phyloP scores from a whole-genome alignment of 176 grass and related monocot genomes.

The Raddia distichophylla region DNA sequence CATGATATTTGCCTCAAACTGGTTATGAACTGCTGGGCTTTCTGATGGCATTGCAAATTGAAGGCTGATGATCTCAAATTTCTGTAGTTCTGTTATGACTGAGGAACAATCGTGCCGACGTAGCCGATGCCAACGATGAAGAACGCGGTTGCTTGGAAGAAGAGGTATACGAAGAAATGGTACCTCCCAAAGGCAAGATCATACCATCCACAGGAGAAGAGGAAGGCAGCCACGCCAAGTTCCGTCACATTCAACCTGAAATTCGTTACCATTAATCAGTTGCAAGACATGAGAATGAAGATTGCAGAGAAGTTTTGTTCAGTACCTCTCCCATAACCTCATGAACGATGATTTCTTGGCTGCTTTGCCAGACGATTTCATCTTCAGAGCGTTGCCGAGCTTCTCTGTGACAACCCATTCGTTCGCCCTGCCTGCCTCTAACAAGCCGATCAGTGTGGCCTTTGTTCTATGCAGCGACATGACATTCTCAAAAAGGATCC shows the following conservation, averaged over 20 bases:
- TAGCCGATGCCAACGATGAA: conserved; percentile 73
- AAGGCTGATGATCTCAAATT: background rate
- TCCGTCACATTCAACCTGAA: conserved; percentile 72
- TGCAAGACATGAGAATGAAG: conserved; percentile 5
- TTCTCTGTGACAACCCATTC: conserved; percentile 93
- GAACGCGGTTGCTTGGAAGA: conserved; percentile 67
- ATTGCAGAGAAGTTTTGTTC: background rate
- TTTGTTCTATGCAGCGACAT: conserved; percentile 85
- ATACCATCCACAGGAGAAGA: conserved; percentile 68
- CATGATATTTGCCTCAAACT: conserved; percentile 52
- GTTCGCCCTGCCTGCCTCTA: conserved; percentile 73
- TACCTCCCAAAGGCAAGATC: conserved; percentile 61
- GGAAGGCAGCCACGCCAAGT: conserved; percentile 57
- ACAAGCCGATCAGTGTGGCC: conserved; percentile 73
- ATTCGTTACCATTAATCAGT: conserved; percentile 1
- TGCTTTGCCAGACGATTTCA: conserved; percentile 48
- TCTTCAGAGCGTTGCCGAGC: conserved; percentile 61
- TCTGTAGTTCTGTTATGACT: conserved; percentile 39
- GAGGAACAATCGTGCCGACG: conserved; percentile 71
- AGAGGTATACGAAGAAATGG: conserved; percentile 85
- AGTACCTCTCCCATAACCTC: conserved; percentile 81
- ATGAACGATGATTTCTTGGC: conserved; percentile 48
- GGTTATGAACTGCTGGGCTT: conserved; percentile 47
- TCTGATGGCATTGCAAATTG: conserved; percentile 20
- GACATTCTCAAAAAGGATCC: conserved; percentile 90